Conservation (phyloP, 2,329 filamentous ascomycete species). For the Exophiala alcalophila region DNA sequence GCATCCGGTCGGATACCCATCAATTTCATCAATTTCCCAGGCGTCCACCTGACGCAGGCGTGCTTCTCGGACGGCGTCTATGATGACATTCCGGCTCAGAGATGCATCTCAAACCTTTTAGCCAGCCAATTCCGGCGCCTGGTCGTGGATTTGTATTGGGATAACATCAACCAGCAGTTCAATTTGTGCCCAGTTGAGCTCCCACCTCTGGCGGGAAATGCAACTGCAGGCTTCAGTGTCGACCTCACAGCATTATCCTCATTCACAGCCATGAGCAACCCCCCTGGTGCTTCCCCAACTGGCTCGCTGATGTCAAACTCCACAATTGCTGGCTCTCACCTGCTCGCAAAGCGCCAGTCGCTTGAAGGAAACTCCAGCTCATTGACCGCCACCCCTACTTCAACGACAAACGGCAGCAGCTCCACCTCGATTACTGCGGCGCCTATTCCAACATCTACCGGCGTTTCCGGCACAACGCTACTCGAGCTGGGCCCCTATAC, state of each 20-base stretch:
- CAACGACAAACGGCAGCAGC: slow-evolving; percentile 1
- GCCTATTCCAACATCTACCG: slow-evolving; percentile 24
- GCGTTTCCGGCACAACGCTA: slow-evolving; percentile 28
- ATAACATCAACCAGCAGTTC: slow-evolving; percentile 53
- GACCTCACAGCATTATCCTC: slow-evolving; percentile 20
- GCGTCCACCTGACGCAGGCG: slow-evolving; percentile 55
- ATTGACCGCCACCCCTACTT: slow-evolving; percentile 1
- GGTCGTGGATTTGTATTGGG: slow-evolving; percentile 64
- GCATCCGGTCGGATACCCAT: slow-evolving; percentile 58
- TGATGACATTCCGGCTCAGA: slow-evolving; percentile 49
- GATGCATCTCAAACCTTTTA: slow-evolving; percentile 63
- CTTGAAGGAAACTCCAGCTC: background rate
- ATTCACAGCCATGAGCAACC: slow-evolving; percentile 15
- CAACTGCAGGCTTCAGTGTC: slow-evolving; percentile 21
- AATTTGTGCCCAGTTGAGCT: slow-evolving; percentile 57
- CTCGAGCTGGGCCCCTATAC: slow-evolving; percentile 51
- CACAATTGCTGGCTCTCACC: background rate
- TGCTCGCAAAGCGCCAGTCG: slow-evolving; percentile 12
- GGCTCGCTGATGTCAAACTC: slow-evolving; percentile 1
- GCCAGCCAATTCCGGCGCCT: slow-evolving; percentile 58
- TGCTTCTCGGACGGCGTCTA: slow-evolving; percentile 58
- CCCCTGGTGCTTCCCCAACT: background rate
- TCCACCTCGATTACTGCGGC: slow-evolving; percentile 15
- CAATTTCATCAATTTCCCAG: slow-evolving; percentile 59
- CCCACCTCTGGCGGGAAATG: slow-evolving; percentile 23